A percentile compares a stretch with the other conserved stretches of the same genome.
Evolutionary conservation across 1,139 yeast species (phyloP).

Genomic region (Nadsonia commutata): DNA sequence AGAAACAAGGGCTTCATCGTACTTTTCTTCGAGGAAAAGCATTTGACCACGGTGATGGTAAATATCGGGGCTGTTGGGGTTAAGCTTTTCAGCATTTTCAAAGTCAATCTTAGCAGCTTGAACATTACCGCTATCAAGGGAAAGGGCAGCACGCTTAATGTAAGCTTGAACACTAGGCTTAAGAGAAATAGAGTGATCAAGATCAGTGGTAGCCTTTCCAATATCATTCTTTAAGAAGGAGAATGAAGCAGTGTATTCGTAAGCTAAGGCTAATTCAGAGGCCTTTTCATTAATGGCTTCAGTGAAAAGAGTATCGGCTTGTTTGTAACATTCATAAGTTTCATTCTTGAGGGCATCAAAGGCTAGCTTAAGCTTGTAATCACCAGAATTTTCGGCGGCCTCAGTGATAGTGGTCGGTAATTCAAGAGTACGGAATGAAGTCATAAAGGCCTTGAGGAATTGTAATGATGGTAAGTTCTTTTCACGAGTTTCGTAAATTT

Average conservation of each 20-base stretch:
- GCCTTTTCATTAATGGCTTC: conserved; percentile 41
- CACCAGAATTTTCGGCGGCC: conserved; percentile 42
- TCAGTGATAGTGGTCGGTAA: conserved; percentile 26
- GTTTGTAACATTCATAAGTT: conserved; percentile 57
- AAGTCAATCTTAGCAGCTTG: conserved; percentile 56
- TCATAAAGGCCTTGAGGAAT: conserved; percentile 73
- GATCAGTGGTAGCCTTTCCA: conserved; percentile 40
- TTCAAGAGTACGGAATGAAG: conserved; percentile 39
- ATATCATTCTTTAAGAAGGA: conserved; percentile 70
- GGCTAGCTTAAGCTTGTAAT: conserved; percentile 54
- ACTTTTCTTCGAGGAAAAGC: conserved; percentile 65
- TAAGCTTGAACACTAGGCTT: conserved; percentile 73
- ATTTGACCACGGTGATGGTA: conserved; percentile 94
- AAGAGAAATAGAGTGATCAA: conserved; percentile 50
- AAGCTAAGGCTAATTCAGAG: conserved; percentile 43
- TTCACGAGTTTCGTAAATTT: conserved; percentile 36
- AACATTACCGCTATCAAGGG: conserved; percentile 57
- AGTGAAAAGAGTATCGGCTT: conserved; percentile 53
- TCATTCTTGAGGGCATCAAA: conserved; percentile 47
- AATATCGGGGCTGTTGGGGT: conserved; percentile 64
- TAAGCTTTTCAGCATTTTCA: conserved; percentile 52
- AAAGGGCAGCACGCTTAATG: conserved; percentile 69
- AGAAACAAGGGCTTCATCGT: conserved; percentile 55
- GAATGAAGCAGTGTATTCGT: conserved; percentile 73
- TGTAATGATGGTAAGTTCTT: conserved; percentile 72